These are phyloP conservation scores for Lactarius sp. DNA, from an alignment of 768 basidiomycete genomes.

Conservation along the genomic window DNA sequence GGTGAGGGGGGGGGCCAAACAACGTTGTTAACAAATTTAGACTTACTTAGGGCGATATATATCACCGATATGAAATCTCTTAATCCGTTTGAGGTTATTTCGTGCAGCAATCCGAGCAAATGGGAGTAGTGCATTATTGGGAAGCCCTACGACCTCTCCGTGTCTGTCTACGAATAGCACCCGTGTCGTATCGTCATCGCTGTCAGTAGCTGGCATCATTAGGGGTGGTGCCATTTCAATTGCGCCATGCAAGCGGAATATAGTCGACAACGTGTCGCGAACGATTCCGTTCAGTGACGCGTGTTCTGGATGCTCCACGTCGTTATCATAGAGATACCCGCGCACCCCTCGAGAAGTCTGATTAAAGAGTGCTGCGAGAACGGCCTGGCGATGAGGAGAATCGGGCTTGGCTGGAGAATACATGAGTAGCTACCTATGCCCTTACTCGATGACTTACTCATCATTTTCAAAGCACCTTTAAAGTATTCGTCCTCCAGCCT, in stretches of 20 bases:
- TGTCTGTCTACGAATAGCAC: constrained; percentile 76
- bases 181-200: constrained; percentile 57
- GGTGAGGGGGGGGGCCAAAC: constrained; percentile 8
- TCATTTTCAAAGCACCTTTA: constrained; percentile 68
- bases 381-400: constrained; percentile 74
- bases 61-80: constrained; percentile 75
- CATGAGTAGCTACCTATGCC: neutral
- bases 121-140: constrained; percentile 65
- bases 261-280: constrained; percentile 65
- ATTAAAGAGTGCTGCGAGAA: constrained; percentile 74
- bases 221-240: constrained; percentile 82
- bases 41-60: constrained; percentile 64
- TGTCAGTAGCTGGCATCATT: constrained; percentile 65
- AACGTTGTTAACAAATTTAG: neutral
- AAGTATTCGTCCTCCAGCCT: constrained; percentile 83
- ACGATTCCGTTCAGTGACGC: constrained; percentile 68
- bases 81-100: constrained; percentile 61
- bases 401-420: constrained; percentile 59
- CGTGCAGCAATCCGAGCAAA: constrained; percentile 83
- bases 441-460: constrained; percentile 45
- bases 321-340: constrained; percentile 69
- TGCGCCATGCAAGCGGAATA: constrained; percentile 88
- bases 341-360: constrained; percentile 61
- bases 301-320: constrained; percentile 64
- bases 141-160: constrained; percentile 70